Evolutionary conservation across 345 rosid genomes (phyloP).

Genomic region (Syzygium grande): DNA sequence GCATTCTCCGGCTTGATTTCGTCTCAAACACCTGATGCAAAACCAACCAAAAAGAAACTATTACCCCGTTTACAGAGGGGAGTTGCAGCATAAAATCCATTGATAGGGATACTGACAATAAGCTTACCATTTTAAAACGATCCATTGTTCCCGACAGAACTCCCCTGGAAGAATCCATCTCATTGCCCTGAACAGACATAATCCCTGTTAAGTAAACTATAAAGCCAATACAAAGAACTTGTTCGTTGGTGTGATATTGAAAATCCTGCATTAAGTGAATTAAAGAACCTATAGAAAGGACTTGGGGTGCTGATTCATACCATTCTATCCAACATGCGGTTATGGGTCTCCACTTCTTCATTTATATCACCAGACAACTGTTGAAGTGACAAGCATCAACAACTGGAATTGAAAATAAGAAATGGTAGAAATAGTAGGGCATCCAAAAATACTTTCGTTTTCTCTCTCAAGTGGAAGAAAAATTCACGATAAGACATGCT

Average conservation of each 20-base stretch:
- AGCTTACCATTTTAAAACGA: slow-evolving; percentile 73
- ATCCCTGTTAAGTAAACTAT: not conserved
- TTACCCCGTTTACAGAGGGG: not conserved
- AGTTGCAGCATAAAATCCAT: not conserved
- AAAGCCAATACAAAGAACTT: not conserved
- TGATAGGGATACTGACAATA: not conserved
- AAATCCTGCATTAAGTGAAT: slow-evolving; percentile 6
- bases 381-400: slow-evolving; percentile 3
- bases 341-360: slow-evolving; percentile 85
- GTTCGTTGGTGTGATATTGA: not conserved
- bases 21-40: slow-evolving; percentile 73
- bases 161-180: slow-evolving; percentile 94
- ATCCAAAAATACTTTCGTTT: not conserved
- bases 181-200: slow-evolving; percentile 54
- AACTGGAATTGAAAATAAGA: not conserved
- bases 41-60: not conserved
- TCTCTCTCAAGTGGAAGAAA: not conserved
- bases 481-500: not conserved
- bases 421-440: not conserved
- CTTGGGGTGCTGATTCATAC: slow-evolving; percentile 19
- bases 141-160: slow-evolving; percentile 93
- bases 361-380: slow-evolving; percentile 87
- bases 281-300: not conserved
- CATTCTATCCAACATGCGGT: slow-evolving; percentile 83
- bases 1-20: slow-evolving; percentile 85